phyloP scores from a whole-genome alignment of 2,329 filamentous ascomycete species.

The Cytospora piceae region DNA sequence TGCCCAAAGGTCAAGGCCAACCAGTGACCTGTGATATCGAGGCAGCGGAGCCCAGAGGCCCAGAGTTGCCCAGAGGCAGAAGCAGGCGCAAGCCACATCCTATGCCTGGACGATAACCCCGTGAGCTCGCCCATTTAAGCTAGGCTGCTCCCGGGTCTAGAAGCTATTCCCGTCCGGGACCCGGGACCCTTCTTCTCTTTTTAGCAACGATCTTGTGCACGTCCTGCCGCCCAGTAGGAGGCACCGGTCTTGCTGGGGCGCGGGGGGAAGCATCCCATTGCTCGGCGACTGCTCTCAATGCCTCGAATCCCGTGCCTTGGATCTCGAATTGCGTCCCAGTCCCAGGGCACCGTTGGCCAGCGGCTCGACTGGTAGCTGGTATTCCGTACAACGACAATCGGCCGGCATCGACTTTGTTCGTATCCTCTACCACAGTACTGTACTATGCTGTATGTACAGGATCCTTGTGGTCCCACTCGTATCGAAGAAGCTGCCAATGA shows the following conservation, averaged over 20 bases:
- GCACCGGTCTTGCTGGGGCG: conserved; percentile 4
- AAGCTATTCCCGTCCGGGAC: conserved; percentile 14
- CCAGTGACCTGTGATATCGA: conserved; percentile 1
- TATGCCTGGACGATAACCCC: neutral
- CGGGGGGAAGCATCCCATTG: neutral
- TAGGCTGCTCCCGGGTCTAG: conserved; percentile 22
- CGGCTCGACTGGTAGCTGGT: neutral
- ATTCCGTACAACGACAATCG: neutral
- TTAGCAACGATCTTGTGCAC: neutral
- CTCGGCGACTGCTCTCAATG: neutral
- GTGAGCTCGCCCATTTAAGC: conserved; percentile 9
- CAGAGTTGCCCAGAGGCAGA: neutral
- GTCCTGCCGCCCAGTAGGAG: conserved; percentile 9
- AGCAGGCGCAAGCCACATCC: conserved; percentile 20
- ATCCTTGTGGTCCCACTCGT: neutral
- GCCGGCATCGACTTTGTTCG: neutral
- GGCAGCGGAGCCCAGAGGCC: conserved; percentile 1
- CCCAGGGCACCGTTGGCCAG: neutral
- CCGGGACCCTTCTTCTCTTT: neutral
- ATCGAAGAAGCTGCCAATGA: neutral
- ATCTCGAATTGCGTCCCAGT: neutral
- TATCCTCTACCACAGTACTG: neutral
- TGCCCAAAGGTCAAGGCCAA: conserved; percentile 37
- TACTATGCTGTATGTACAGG: neutral
- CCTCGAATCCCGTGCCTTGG: neutral